Base-by-base conservation (phyloP, 2,329 filamentous ascomycete species). In the Aquanectria penicillioides region DNA sequence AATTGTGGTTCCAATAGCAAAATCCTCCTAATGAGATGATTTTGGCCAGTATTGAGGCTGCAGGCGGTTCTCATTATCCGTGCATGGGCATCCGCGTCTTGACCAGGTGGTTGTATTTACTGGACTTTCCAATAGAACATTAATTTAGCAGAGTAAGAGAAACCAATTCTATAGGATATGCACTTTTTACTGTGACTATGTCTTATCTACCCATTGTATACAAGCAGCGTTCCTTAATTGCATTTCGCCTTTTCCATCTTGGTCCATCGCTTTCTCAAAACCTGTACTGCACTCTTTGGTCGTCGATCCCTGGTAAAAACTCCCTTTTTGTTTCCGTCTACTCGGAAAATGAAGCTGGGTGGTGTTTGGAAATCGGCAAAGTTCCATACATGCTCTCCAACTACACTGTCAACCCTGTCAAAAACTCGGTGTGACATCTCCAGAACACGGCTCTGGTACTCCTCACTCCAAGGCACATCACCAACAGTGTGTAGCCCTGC, bases 271-370 rank as follows among this genome's bases (percentile, higher is more conserved):
- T 43, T 55, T 28, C 18, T 47, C 22, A 55, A 17, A 3, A 29
- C 25, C 6, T 40, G 41, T 3, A 34, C 51, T 13, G 51, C 51
- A 4, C 41, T 26, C 20, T 55, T 55, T 1, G 51, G 51, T 13
- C 43, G 47, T 29, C 51, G 31, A 33, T 65, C 63, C 5, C 59
- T 25, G 2, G 63, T 65, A 36, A 65, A 65, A 0, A 62, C 36
- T 2, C 63, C 63, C 40, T 65, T 65, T 25, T 65, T 65, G n/a
- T 65, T 65, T 0, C 61, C 61, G 31, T 64, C 59, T 10, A 65
- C 61, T 4, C 63, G 41, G 11, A 64, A 65, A 15, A 64, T 62
- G 5, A 58, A 59, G 2, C 7, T 57, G 4, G 49, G 57, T 1
- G 54, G 47, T 0, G 47, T 51, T 17, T 64, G 61, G 5, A 65